Base-by-base conservation (phyloP, 805 yeast species). In the Ogataea philodendri region DNA sequence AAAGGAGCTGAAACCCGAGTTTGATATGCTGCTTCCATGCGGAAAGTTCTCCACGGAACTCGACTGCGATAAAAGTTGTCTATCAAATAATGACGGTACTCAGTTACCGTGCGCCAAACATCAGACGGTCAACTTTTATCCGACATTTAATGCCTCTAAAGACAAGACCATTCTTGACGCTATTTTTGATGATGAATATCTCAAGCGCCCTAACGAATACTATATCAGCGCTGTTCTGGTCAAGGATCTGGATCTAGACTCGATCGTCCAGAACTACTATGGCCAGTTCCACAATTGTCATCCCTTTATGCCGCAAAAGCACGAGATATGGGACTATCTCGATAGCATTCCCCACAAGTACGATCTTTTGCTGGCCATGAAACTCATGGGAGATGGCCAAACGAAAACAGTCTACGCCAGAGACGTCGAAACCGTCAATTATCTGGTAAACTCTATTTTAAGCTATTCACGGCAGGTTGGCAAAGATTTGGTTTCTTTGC, bases 341-440 rank as follows among this genome's bases (percentile, higher is more conserved):
- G 39, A 46, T 5, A 33, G 57, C 9, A 49, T 63, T 1, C 65
- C 66, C 0, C 42, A 61, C 25, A 65, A 64, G 16, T 55, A 55
- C 22, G 78, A 73, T 39, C 39, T 71, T n/a, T 26, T 73, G 5
- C 54, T 63, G 2, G 64, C 70, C 1, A 70, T 73, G 76, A 69
- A 71, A 41, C 42, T 73, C 3, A 55, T 73, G 11, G 72, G 70
- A 1, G 77, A 70, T 37, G 78, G 78, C 3, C 73, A 70, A 42
- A 48, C 64, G 1, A 39, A 62, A 5, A 39, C 55, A 1, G 46
- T 54, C 20, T 69, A 64, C 36, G 46, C 69, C 4, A 57, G 50
- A 33, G 69, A 68, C 42, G 60, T 65, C 10, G 69, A 61, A 41
- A 62, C 67, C 2, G 60, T 69, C 3, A 64, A 63, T 32, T 67